Evolutionary conservation across 2,329 filamentous ascomycete genomes (phyloP).

Genomic region (Pseudogymnoascus sp.): DNA sequence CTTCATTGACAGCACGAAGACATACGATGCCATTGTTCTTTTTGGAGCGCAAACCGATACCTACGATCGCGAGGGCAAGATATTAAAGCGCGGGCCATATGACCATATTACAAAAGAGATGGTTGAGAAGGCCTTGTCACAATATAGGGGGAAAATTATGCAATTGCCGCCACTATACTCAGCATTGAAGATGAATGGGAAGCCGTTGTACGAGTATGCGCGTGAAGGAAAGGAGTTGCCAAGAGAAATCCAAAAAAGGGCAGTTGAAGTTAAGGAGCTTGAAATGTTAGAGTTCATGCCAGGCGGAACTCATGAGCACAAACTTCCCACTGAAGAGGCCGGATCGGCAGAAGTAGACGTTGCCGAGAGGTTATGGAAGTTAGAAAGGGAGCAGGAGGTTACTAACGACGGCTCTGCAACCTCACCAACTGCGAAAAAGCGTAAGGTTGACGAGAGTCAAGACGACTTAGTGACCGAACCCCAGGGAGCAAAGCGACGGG

Average conservation of each 20-base stretch:
- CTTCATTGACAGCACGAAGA: conserved; percentile 85
- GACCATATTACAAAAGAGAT: conserved; percentile 70
- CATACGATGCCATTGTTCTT: conserved; percentile 79
- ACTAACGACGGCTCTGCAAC: conserved; percentile 32
- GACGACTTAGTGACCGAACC: conserved; percentile 25
- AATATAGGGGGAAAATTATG: conserved; percentile 74
- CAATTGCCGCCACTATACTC: conserved; percentile 92
- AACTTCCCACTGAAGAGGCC: conserved; percentile 74
- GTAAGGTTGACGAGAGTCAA: conserved; percentile 24
- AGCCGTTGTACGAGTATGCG: conserved; percentile 93
- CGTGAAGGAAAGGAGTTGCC: conserved; percentile 81
- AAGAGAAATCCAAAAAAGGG: conserved; percentile 69
- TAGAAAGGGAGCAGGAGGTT: conserved; percentile 40
- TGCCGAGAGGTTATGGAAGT: conserved; percentile 62
- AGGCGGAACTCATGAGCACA: conserved; percentile 68
- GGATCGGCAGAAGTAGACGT: conserved; percentile 65
- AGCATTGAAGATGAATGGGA: conserved; percentile 85
- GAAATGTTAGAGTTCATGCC: conserved; percentile 80
- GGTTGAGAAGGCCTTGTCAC: conserved; percentile 66
- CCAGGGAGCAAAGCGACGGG: conserved; percentile 20
- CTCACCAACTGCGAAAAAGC: conserved; percentile 24
- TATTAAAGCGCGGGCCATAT: conserved; percentile 67
- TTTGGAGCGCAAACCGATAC: conserved; percentile 91
- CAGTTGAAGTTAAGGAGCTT: conserved; percentile 68
- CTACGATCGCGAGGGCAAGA: conserved; percentile 79